Evolutionary conservation across 805 yeast species (phyloP), one percentile per base, ranked within the genome.

Genomic region (Starmera dryadoides): DNA sequence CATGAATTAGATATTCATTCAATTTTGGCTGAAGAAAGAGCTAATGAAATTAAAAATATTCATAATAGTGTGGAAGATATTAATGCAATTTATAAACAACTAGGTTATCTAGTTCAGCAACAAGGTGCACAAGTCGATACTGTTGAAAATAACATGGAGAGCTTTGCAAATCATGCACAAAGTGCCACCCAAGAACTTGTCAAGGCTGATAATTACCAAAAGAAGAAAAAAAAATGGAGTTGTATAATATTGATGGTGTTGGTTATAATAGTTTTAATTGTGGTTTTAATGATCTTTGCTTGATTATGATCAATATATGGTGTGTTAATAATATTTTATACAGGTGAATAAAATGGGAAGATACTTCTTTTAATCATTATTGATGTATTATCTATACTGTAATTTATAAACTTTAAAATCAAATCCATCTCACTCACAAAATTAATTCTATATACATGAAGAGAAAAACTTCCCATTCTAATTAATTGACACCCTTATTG

Each of bases 71-170:
- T 88, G 10, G 74, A 71, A 38, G 96, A 89, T 47, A 86, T 89
- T 32, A 88, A 89, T 58, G 71, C 87, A 9, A 88, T 89, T 4
- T 88, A 87, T 58, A 78, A 79, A 47, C 95, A 88, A 51, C 60
- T 89, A 41, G 87, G 88, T 14, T 72, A 77, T 30, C 63, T 89
- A 50, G 93, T 89, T 2, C 68, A 72, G 38, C 89, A 86, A 58
- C 97, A 89, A 56, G 96, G 95, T 6, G 79, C 75, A 23, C 88
- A 85, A 48, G 71, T 89, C 15, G 95, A 87, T 53, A 77, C 88
- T 0, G 77, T 89, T 15, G 96, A 87, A 54, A 86, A 81, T 44
- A 87, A 87, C 59, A 68, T 89, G 34, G 62, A 79, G 20, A 75
- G 72, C 34, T 65, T 82, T 43, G 75, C 80, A 6, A 71, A 66